These are phyloP conservation scores for Camellia sinensis DNA, from an alignment of 148 eudicot genomes.

Conservation along the genomic window DNA sequence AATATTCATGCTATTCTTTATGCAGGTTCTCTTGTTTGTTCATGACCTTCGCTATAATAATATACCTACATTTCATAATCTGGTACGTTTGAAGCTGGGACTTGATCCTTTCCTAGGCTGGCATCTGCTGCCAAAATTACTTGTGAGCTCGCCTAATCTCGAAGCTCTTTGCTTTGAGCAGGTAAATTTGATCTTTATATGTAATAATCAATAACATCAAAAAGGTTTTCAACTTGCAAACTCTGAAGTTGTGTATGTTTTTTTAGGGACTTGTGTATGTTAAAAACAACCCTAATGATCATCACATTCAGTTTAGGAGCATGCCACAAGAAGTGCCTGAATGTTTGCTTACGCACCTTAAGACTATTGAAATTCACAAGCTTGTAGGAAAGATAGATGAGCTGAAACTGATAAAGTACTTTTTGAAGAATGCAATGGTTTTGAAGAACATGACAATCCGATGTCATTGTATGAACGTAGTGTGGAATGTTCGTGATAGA, in stretches of 20 bases:
- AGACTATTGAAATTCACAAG: background rate
- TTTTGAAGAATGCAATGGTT: conserved; percentile 13
- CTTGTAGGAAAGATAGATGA: conserved; percentile 1
- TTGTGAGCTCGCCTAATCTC: conserved; percentile 8
- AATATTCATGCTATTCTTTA: background rate
- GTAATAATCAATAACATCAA: background rate
- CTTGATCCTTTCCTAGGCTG: conserved; percentile 6
- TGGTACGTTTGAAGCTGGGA: conserved; percentile 9
- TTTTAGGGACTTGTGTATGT: conserved; percentile 6
- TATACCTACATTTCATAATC: background rate
- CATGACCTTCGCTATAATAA: background rate
- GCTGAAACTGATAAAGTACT: conserved; percentile 12
- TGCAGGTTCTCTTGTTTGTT: background rate
- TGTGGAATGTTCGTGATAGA: background rate
- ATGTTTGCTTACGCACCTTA: conserved; percentile 15
- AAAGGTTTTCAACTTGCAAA: background rate
- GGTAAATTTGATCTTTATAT: conserved; percentile 1
- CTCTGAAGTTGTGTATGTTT: background rate
- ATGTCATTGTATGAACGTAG: conserved; percentile 5
- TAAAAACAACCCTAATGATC: background rate
- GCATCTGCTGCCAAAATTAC: conserved; percentile 2
- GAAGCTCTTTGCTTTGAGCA: conserved; percentile 12
- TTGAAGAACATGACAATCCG: conserved; percentile 16
- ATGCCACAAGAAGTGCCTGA: conserved; percentile 16
- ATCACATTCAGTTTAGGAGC: background rate